Evolutionary conservation across 2,329 filamentous ascomycete species (phyloP).

Genomic region (Fusarium torulosum): DNA sequence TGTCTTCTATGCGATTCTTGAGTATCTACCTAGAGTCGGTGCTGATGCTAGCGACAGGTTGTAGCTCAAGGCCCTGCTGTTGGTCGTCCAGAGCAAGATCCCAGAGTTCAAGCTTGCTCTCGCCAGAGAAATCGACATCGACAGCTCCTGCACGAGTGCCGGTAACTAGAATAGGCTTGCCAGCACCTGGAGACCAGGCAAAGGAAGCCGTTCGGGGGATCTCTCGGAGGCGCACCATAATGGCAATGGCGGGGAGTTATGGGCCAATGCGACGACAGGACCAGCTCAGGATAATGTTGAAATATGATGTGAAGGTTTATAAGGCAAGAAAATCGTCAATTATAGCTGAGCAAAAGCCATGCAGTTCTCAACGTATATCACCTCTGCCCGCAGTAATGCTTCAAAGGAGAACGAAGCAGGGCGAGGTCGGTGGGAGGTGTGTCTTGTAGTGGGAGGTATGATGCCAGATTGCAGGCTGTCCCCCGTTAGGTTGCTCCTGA

Average conservation of each 20-base stretch:
- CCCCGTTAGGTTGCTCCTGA: slow-evolving; percentile 46
- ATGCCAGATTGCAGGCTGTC: slow-evolving; percentile 61
- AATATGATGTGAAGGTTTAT: slow-evolving; percentile 30
- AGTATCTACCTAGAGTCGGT: slow-evolving; percentile 85
- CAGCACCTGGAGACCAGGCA: slow-evolving; percentile 89
- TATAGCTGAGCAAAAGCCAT: slow-evolving; percentile 38
- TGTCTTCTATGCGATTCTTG: slow-evolving; percentile 20
- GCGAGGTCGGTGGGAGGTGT: slow-evolving; percentile 43
- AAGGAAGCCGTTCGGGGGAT: slow-evolving; percentile 97
- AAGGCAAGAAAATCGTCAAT: slow-evolving; percentile 38
- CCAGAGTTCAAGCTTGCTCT: slow-evolving; percentile 97
- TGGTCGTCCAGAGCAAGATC: slow-evolving; percentile 86
- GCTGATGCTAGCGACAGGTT: slow-evolving; percentile 84
- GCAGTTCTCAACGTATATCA: slow-evolving; percentile 40
- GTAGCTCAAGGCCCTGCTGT: slow-evolving; percentile 82
- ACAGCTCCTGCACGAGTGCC: slow-evolving; percentile 96
- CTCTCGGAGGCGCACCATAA: slow-evolving; percentile 96
- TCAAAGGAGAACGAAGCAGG: slow-evolving; percentile 44
- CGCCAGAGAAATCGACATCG: slow-evolving; percentile 96
- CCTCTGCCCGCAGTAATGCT: slow-evolving; percentile 52
- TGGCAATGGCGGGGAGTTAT: slow-evolving; percentile 51
- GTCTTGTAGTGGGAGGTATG: slow-evolving; percentile 52
- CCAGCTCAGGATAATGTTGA: slow-evolving; percentile 42
- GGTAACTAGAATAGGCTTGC: slow-evolving; percentile 86
- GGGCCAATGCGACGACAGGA: slow-evolving; percentile 43